Percentiles rank a stretch among this genome's conserved stretches.
These are phyloP conservation scores for Ceratocystis colombiana DNA, from an alignment of 2,329 filamentous ascomycete species.

Conservation along the genomic window DNA sequence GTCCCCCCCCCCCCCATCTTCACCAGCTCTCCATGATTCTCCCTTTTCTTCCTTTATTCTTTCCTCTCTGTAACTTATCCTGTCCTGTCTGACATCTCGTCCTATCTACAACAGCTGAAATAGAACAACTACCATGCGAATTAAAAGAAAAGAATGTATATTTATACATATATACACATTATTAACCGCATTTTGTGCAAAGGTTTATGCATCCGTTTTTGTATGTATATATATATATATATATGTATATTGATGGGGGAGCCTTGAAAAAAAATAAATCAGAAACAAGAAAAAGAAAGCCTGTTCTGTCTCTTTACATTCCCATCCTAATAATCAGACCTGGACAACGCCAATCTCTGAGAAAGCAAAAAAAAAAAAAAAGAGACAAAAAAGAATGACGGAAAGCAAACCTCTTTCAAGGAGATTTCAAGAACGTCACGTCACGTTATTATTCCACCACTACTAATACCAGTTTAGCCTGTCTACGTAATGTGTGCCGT, in stretches of 20 bases:
- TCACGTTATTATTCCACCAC: neutral
- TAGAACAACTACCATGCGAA: too few species aligned
- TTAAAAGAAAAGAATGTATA: neutral
- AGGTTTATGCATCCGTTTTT: neutral
- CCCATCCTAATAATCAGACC: neutral
- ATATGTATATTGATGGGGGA: neutral
- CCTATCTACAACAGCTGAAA: too few species aligned
- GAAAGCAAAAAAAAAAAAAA: neutral
- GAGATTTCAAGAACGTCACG: neutral
- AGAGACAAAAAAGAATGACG: neutral
- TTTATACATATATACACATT: neutral
- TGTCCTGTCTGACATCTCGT: too few species aligned
- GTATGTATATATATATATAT: slow-evolving; percentile 4
- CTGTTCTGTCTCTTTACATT: neutral
- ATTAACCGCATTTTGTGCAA: too few species aligned
- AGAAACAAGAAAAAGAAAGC: neutral
- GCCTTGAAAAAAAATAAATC: neutral
- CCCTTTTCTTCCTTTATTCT: neutral
- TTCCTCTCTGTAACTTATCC: too few species aligned
- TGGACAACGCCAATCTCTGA: neutral
- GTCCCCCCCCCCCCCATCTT: neutral
- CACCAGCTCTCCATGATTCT: neutral
- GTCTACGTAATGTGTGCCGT: slow-evolving; percentile 5
- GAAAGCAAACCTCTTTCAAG: neutral
- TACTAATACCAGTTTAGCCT: neutral